Percentiles rank a stretch among this genome's conserved stretches.
Evolutionary conservation across 768 basidiomycete species (phyloP).

Genomic region (Cyclocybe aegerita): DNA sequence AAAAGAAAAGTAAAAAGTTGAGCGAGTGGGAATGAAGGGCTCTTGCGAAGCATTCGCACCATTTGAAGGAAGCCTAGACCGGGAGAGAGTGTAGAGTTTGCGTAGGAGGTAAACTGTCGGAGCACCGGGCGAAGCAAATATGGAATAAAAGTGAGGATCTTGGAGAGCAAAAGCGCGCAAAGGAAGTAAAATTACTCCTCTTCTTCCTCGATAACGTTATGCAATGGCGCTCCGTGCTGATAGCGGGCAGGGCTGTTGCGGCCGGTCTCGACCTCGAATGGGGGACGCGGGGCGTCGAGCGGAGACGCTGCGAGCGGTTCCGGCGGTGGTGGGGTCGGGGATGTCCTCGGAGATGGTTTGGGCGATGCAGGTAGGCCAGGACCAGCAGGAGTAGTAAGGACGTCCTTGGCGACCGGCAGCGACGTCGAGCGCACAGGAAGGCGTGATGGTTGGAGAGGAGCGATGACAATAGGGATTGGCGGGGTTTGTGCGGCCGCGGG

Average conservation of each 20-base stretch:
- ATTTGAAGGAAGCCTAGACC: too few relatives aligned
- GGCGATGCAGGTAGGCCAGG: constrained; percentile 16
- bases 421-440: constrained; percentile 37
- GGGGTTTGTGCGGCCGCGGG: constrained; percentile 14
- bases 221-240: constrained; percentile 81
- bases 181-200: constrained; percentile 49
- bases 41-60: too few relatives aligned
- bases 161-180: too few relatives aligned
- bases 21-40: neutral
- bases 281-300: constrained; percentile 31
- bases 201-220: constrained; percentile 84
- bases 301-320: constrained; percentile 18
- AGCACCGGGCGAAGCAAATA: neutral
- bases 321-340: constrained; percentile 23
- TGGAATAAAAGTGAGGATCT: constrained; percentile 1
- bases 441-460: constrained; percentile 37
- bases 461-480: constrained; percentile 21
- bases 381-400: constrained; percentile 19
- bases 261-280: constrained; percentile 44
- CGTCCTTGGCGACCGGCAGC: constrained; percentile 14
- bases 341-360: constrained; percentile 23
- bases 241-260: constrained; percentile 71
- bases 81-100: too few relatives aligned
- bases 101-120: too few relatives aligned
- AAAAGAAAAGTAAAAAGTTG: neutral